Percentiles rank a stretch among this genome's conserved stretches.
Evolutionary conservation across 1,139 yeast species (phyloP).

Genomic region (Pneumocystis carinii): DNA sequence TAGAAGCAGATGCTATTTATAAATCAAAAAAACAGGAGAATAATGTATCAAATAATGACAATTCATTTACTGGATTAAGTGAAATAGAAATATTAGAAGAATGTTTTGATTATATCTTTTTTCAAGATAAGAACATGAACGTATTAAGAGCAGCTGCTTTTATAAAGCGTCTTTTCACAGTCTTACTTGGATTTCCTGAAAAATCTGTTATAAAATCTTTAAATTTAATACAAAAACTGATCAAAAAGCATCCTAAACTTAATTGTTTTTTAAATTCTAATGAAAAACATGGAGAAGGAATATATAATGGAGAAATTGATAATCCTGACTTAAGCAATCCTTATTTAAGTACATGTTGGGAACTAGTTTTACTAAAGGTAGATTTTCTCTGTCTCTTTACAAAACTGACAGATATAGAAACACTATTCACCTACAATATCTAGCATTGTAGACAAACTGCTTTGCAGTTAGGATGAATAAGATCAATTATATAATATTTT

Average conservation of each 20-base stretch:
- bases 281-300: constrained; percentile 70
- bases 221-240: constrained; percentile 62
- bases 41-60: constrained; percentile 25
- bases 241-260: constrained; percentile 47
- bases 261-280: constrained; percentile 73
- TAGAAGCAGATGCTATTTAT: constrained; percentile 72
- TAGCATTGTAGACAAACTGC: neutral
- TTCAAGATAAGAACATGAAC: constrained; percentile 47
- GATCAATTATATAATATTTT: neutral
- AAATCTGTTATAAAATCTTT: constrained; percentile 66
- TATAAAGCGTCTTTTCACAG: constrained; percentile 58
- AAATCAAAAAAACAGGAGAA: constrained; percentile 61
- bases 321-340: constrained; percentile 67
- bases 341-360: constrained; percentile 85
- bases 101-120: constrained; percentile 66
- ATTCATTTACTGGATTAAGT: constrained; percentile 62
- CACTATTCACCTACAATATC: neutral
- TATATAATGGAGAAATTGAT: constrained; percentile 48
- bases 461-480: neutral
- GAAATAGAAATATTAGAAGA: constrained; percentile 70
- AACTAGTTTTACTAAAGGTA: constrained; percentile 54
- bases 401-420: constrained; percentile 34
- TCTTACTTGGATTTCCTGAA: constrained; percentile 67
- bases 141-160: constrained; percentile 62
- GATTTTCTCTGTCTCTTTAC: constrained; percentile 51